Base-by-base conservation (phyloP, 2,329 filamentous ascomycete species). In the Biscogniauxia marginata region DNA sequence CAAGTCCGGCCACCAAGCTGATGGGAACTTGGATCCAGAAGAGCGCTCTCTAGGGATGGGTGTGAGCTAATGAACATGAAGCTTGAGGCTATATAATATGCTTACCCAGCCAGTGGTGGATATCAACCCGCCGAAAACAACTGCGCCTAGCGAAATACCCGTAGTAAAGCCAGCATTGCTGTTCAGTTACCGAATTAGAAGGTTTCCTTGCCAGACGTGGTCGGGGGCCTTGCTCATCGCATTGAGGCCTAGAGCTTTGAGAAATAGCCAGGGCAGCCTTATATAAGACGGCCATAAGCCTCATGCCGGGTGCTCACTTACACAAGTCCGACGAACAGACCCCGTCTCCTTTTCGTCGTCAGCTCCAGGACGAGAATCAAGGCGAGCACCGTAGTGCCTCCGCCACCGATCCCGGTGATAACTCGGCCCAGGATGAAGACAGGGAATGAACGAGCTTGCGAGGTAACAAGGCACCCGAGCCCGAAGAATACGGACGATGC, bases 291-390 rank as follows among this genome's bases (percentile, higher is more conserved):
- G n/a, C n/a, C n/a, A 18, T 18, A 50, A 4, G 18, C 13, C 34
- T 44, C 7, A 7, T 30, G 43, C 2, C 46, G n/a, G 3, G 9
- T 6, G 19, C 13, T 7, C 16, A 65, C 67, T 64, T 57, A 69
- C 65, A 90, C 79, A 44, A 91, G 71, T 1, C 90, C 91, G 58
- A 96, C 83, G 54, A 86, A 89, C 19, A 95, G 61, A 0, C 91
- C 91, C 55, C 91, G 79, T 4, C 84, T 79, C 60, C 84, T 85
- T 58, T 85, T 83, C 20, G 81, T 84, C 0, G 86, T 83, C 59
- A 95, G 75, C 68, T 93, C 87, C n/a, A 95, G 79, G 0, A 90
- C 85, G 20, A 93, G 77, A 49, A 96, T 90, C 48, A 91, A 84
- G 1, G 86, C 82, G 6, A 93, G 81, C 0, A 88, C 87, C 74